These are phyloP conservation scores for Elsinoe arachidis DNA, from an alignment of 2,329 filamentous ascomycete species.

Conservation along the genomic window DNA sequence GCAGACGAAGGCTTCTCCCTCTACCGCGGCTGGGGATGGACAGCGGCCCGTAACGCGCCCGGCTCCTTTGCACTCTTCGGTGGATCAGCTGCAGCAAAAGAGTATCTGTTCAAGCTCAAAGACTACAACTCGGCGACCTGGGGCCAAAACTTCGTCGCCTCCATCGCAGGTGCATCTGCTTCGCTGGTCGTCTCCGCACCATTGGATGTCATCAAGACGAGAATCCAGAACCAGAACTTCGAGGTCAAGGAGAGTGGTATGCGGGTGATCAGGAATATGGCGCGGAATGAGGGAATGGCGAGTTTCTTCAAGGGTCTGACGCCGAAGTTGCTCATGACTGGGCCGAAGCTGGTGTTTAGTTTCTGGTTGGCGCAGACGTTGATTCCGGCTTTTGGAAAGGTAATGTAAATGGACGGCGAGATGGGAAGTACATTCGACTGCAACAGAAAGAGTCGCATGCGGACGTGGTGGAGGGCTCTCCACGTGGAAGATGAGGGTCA, in stretches of 20 bases:
- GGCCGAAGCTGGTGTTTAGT: constrained; percentile 96
- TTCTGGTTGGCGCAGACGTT: constrained; percentile 99
- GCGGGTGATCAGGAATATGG: constrained; percentile 86
- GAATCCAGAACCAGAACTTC: constrained; percentile 98
- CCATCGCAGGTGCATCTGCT: constrained; percentile 86
- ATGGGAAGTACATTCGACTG: background rate
- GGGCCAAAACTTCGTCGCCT: constrained; percentile 96
- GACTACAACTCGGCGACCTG: constrained; percentile 95
- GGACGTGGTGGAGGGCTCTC: background rate
- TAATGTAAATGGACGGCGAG: constrained; percentile 38
- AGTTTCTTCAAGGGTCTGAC: constrained; percentile 97
- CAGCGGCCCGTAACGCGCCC: constrained; percentile 89
- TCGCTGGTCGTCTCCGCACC: constrained; percentile 95
- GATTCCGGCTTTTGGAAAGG: constrained; percentile 80
- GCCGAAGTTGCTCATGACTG: constrained; percentile 98
- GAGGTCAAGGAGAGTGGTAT: constrained; percentile 94
- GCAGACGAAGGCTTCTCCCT: constrained; percentile 90
- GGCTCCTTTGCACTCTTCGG: constrained; percentile 98
- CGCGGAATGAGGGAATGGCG: constrained; percentile 72
- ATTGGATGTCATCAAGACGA: constrained; percentile 94
- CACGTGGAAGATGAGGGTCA: background rate
- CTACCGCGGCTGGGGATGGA: constrained; percentile 96
- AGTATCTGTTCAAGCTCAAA: constrained; percentile 78
- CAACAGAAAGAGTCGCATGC: background rate
- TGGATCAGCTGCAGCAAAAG: constrained; percentile 93